Percentiles rank a stretch among this genome's conserved stretches.
These are phyloP conservation scores for Bidens hawaiensis DNA, from an alignment of 140 eudicot genomes.

Conservation along the genomic window DNA sequence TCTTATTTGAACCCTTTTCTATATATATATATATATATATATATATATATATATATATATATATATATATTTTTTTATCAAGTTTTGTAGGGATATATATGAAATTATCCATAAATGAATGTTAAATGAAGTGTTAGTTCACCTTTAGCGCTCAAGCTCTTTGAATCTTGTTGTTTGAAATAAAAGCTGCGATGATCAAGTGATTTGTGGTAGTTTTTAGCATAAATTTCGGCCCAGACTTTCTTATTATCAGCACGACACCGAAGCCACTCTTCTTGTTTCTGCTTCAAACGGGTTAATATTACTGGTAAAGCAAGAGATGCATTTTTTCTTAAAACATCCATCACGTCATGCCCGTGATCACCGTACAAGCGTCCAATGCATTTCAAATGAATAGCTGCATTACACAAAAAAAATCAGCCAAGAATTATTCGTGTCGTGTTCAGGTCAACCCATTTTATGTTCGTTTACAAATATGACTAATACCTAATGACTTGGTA, in stretches of 20 bases:
- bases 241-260: conserved; percentile 91
- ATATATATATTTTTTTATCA: no score
- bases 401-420: conserved; percentile 24
- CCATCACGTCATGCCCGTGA: conserved; percentile 96
- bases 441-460: no score
- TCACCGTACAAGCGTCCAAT: conserved; percentile 96
- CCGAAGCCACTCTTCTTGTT: conserved; percentile 98
- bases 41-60: no score
- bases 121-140: conserved; percentile 17
- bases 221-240: conserved; percentile 93
- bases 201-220: conserved; percentile 96
- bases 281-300: conserved; percentile 87
- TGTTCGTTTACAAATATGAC: no score
- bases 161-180: conserved; percentile 96
- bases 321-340: conserved; percentile 84
- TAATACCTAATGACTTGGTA: no score
- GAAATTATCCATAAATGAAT: neutral
- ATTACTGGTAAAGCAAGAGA: conserved; percentile 87
- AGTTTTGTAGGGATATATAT: no score
- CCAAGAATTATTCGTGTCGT: no score
- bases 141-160: conserved; percentile 97
- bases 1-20: no score
- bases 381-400: conserved; percentile 85
- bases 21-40: no score
- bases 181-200: conserved; percentile 99